These are phyloP conservation scores for Cyclanthera cordifolia DNA, from an alignment of 306 rosid genomes.

Conservation along the genomic window DNA sequence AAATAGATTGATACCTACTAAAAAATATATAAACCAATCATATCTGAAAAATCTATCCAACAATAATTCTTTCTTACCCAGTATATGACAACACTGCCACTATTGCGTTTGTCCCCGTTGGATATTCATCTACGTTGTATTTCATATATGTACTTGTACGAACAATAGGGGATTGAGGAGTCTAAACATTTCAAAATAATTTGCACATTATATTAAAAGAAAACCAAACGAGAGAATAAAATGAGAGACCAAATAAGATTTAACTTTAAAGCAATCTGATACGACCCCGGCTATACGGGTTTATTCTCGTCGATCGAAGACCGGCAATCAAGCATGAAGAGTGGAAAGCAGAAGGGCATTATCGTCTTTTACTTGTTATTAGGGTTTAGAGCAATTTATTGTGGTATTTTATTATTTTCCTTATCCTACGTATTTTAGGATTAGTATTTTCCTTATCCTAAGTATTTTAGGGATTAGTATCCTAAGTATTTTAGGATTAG, in stretches of 20 bases:
- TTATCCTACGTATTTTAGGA: no score
- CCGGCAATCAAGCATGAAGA: no score
- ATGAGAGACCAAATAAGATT: neutral
- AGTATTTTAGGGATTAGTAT: no score
- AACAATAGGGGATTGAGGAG: slow-evolving; percentile 86
- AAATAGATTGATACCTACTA: slow-evolving; percentile 10
- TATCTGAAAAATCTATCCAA: neutral
- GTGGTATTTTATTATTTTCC: no score
- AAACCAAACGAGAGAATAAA: no score
- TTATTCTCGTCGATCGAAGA: no score
- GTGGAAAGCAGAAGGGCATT: no score
- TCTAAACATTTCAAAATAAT: slow-evolving; percentile 31
- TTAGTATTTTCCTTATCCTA: no score
- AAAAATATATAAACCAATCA: neutral
- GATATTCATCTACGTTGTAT: slow-evolving; percentile 68
- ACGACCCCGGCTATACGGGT: no score
- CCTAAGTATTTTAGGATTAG: no score
- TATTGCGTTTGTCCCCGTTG: slow-evolving; percentile 88
- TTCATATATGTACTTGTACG: slow-evolving; percentile 61
- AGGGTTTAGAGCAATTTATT: no score
- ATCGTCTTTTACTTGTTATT: no score
- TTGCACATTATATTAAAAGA: neutral
- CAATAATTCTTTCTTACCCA: slow-evolving; percentile 42
- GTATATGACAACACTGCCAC: slow-evolving; percentile 95
- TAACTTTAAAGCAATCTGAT: neutral